Conservation (phyloP, 2,329 filamentous ascomycete genomes). For the Aspergillus tanneri region DNA sequence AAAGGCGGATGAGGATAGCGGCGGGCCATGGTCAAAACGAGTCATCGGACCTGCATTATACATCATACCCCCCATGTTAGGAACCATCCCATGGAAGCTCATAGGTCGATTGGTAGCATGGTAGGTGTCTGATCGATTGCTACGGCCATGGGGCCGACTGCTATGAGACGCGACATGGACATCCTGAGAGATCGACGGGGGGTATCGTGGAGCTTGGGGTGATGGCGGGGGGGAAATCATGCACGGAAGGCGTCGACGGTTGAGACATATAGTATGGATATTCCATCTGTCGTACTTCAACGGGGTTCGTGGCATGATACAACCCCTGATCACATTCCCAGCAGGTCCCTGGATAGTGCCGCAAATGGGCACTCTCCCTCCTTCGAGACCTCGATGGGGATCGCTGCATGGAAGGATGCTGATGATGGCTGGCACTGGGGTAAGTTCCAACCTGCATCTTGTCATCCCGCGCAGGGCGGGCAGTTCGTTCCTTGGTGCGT, state of each 20-base stretch:
- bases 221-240: conserved; percentile 36
- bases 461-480: conserved; percentile 31
- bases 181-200: conserved; percentile 31
- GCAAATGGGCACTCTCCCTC: conserved; percentile 31
- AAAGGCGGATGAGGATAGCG: conserved; percentile 40
- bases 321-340: conserved; percentile 38
- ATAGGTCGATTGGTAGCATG: conserved; percentile 38
- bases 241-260: conserved; percentile 25
- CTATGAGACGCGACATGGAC: conserved; percentile 30
- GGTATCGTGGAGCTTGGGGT: conserved; percentile 31
- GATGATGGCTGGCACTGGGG: conserved; percentile 30
- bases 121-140: conserved; percentile 36
- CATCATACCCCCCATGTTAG: conserved; percentile 27
- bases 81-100: conserved; percentile 40
- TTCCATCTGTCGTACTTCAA: conserved; percentile 35
- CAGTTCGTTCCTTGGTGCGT: conserved; percentile 31
- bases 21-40: conserved; percentile 38
- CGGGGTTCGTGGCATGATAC: conserved; percentile 33
- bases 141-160: conserved; percentile 29
- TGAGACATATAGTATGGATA: conserved; percentile 32
- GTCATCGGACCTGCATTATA: conserved; percentile 30
- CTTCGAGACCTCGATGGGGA: conserved; percentile 37
- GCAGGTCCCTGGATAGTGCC: conserved; percentile 34
- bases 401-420: conserved; percentile 26
- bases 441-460: conserved; percentile 38